These are phyloP conservation scores for Ganoderma sinense DNA, from an alignment of 1,284 basidiomycete species.

Conservation along the genomic window DNA sequence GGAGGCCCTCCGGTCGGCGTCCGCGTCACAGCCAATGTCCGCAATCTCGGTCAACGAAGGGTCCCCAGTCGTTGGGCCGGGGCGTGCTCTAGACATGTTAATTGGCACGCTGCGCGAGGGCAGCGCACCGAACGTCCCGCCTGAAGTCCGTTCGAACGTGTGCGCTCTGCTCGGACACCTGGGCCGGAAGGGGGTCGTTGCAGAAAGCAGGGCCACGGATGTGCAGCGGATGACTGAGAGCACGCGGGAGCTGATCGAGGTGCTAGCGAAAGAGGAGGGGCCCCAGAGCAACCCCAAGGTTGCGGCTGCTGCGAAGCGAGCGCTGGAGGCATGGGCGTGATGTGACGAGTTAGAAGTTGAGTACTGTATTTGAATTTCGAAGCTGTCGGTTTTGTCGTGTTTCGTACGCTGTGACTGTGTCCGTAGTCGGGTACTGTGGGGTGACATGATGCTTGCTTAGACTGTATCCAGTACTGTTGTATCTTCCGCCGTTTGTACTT, in stretches of 20 bases:
- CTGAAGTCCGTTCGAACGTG: conserved; percentile 76
- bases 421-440: not conserved
- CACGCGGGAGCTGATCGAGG: conserved; percentile 58
- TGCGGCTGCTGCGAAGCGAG: conserved; percentile 37
- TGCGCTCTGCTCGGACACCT: conserved; percentile 75
- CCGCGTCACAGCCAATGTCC: conserved; percentile 51
- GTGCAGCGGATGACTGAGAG: conserved; percentile 57
- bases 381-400: not conserved
- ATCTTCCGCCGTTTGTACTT: conserved; percentile 16
- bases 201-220: conserved; percentile 43
- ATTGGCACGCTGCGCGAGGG: conserved; percentile 54
- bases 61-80: conserved; percentile 50
- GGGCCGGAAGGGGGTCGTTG: conserved; percentile 55
- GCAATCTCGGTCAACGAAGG: conserved; percentile 42
- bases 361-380: not conserved
- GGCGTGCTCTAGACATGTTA: conserved; percentile 71
- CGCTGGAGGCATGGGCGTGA: conserved; percentile 40
- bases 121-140: conserved; percentile 61
- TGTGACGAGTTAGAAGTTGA: not conserved
- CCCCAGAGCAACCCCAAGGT: conserved; percentile 27
- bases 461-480: not conserved
- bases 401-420: not conserved
- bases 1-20: conserved; percentile 47
- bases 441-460: not conserved
- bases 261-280: conserved; percentile 32